Evolutionary conservation across 2,329 filamentous ascomycete species (phyloP), one percentile per base, ranked within the genome.

Genomic region (Hypoxylon sp.): DNA sequence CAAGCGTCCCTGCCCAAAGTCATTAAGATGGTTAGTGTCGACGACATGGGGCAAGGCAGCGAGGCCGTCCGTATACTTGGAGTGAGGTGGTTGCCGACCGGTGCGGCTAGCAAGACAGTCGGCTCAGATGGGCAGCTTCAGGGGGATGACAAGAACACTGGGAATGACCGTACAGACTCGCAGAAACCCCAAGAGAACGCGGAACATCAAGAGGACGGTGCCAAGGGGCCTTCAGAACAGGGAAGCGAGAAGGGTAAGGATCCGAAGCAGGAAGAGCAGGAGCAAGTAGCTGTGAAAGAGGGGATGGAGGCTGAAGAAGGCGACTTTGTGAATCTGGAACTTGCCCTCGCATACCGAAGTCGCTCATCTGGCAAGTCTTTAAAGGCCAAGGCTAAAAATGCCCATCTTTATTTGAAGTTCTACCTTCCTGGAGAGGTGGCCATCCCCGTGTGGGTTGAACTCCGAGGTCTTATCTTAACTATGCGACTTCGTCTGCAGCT

Each of bases 251-350:
- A 80, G 64, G 66, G 75, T 41, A 71, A 77, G 30, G 72, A 77
- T 49, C 72, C 79, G 17, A 78, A 77, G 46, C 76, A 79, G 45
- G 77, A 78, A 41, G 77, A 80, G 25, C 74, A 81, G 25, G 79
- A 81, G 19, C 80, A 82, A 69, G 68, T 70, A n/a, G 73, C 76
- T 0, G 70, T 81, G 19, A 78, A 78, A 2, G 84, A 89, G 72
- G 90, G 89, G 1, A 91, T 93, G 89, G 89, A 92, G 72, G 91
- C 90, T 1, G 91, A 93, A 77, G 90, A 93, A 75, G 91, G 91
- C 10, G 91, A 93, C 69, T 93, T 93, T 73, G 85, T 93, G 76
- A 94, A 94, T 74, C 79, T 94, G 57, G 92, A 94, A 75, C 81
- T 93, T 14, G 90, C 90, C 0, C 90, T 94, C 73, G 89, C 91